Percentiles rank a stretch among this genome's conserved stretches.
These are phyloP conservation scores for Irpex sp. DNA, from an alignment of 1,284 basidiomycete species.

Conservation along the genomic window DNA sequence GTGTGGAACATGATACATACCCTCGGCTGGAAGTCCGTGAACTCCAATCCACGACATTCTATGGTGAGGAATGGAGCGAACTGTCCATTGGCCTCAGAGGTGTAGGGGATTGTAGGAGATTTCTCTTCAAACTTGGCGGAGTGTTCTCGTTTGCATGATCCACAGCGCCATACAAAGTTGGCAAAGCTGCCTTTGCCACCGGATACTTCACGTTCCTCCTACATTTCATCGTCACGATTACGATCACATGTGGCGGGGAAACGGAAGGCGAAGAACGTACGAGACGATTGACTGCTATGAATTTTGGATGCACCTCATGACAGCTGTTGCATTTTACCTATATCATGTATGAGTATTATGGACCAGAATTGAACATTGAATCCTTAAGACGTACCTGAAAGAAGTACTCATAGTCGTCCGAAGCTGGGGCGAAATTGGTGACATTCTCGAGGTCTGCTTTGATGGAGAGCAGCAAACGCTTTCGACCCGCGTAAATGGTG, in stretches of 20 bases:
- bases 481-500: neutral
- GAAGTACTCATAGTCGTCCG: slow-evolving; percentile 68
- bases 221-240: neutral
- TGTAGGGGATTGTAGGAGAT: slow-evolving; percentile 51
- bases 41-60: slow-evolving; percentile 79
- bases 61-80: slow-evolving; percentile 61
- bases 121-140: slow-evolving; percentile 72
- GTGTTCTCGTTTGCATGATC: slow-evolving; percentile 72
- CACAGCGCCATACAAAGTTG: slow-evolving; percentile 77
- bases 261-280: slow-evolving; percentile 35
- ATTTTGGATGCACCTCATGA: slow-evolving; percentile 67
- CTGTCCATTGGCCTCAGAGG: slow-evolving; percentile 49
- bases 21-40: slow-evolving; percentile 63
- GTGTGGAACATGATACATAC: slow-evolving; percentile 8
- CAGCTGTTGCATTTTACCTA: slow-evolving; percentile 81
- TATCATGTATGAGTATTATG: neutral
- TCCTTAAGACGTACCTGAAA: slow-evolving; percentile 50
- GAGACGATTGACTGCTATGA: slow-evolving; percentile 62
- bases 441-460: slow-evolving; percentile 78
- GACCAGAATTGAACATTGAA: neutral
- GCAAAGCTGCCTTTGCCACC: slow-evolving; percentile 64
- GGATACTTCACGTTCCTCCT: slow-evolving; percentile 66
- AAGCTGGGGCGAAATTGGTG: slow-evolving; percentile 58
- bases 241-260: neutral
- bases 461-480: slow-evolving; percentile 64